These are phyloP conservation scores for Crotalaria pallida DNA, from an alignment of 306 rosid genomes.

Conservation along the genomic window DNA sequence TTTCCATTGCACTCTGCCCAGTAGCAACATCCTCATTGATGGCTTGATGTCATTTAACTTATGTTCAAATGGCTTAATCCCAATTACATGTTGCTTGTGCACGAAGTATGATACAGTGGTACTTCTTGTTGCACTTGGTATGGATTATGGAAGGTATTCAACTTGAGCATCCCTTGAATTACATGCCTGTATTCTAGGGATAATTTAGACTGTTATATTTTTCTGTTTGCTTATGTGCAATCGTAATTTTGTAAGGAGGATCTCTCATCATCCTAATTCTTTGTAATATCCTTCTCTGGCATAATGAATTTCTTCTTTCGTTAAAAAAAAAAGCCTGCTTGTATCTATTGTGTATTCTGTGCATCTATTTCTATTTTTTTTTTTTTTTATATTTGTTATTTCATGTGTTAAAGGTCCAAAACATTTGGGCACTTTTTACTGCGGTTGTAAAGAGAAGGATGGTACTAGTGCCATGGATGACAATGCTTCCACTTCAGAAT, in stretches of 20 bases:
- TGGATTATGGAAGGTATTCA: not conserved
- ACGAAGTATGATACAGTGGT: not conserved
- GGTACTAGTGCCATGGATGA: constrained; percentile 28
- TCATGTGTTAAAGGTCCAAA: constrained; percentile 67
- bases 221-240: not conserved
- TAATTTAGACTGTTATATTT: not conserved
- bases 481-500: constrained; percentile 31
- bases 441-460: constrained; percentile 49
- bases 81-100: not conserved
- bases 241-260: not conserved
- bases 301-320: not conserved
- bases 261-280: not conserved
- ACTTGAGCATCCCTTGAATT: not conserved
- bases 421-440: constrained; percentile 54
- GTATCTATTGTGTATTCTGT: constrained; percentile 8
- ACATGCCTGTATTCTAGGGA: not conserved
- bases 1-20: constrained; percentile 99
- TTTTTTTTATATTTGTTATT: not conserved
- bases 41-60: constrained; percentile 23
- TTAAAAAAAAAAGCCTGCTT: not conserved
- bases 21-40: constrained; percentile 70
- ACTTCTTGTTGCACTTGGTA: not conserved
- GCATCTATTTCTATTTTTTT: constrained; percentile 7
- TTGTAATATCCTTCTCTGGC: not conserved
- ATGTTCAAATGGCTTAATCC: constrained; percentile 2